Evolutionary conservation across 208 protist species (phyloP).

Genomic region (Wallacemonas sp.): DNA sequence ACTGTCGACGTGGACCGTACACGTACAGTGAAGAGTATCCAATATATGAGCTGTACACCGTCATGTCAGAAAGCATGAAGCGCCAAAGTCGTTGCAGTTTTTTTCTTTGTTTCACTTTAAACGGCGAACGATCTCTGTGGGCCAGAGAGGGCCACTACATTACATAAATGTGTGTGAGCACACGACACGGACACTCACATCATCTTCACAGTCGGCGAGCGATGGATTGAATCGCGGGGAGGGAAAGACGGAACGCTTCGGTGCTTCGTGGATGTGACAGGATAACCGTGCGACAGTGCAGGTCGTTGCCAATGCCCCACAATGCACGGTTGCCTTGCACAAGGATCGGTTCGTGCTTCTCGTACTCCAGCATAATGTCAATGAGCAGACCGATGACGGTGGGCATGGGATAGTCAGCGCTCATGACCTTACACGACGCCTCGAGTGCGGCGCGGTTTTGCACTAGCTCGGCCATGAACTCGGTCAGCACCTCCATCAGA

Average conservation of each 20-base stretch:
- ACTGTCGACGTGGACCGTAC: too few relatives aligned
- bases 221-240: constrained; percentile 47
- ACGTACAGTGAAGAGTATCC: too few relatives aligned
- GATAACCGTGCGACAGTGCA: constrained; percentile 57
- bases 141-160: too few relatives aligned
- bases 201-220: constrained; percentile 1
- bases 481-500: constrained; percentile 79
- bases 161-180: neutral
- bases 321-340: constrained; percentile 69
- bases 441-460: constrained; percentile 53
- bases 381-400: constrained; percentile 69
- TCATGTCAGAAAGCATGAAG: too few relatives aligned
- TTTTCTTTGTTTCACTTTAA: too few relatives aligned
- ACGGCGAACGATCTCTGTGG: too few relatives aligned
- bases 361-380: constrained; percentile 75
- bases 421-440: constrained; percentile 5
- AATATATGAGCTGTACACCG: too few relatives aligned
- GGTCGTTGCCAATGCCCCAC: constrained; percentile 84
- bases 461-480: constrained; percentile 64
- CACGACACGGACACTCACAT: neutral
- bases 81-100: too few relatives aligned
- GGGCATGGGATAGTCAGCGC: constrained; percentile 22
- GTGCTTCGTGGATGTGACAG: constrained; percentile 62
- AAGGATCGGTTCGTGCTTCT: constrained; percentile 67
- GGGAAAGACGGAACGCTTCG: constrained; percentile 65